Base-by-base conservation (phyloP, 495 filamentous ascomycete species). In the Trypethelium eluteriae region DNA sequence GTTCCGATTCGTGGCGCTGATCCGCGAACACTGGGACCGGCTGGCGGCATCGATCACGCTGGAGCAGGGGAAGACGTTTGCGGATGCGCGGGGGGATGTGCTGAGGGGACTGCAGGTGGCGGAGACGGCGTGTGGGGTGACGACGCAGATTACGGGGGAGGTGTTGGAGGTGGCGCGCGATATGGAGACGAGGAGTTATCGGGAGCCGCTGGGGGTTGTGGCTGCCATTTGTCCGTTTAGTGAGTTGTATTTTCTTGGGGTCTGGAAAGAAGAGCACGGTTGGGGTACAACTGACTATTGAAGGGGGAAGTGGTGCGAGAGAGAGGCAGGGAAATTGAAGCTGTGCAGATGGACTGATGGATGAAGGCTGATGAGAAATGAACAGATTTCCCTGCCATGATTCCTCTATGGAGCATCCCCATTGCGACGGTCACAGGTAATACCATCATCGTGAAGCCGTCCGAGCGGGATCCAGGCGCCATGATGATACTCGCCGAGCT, bases 191-290 rank as follows among this genome's bases (percentile, higher is more conserved):
- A 80, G 94, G 69, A 90, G 85, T 69, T 98, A 98, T 74, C 83
- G 85, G 62, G 94, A 99, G 81, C 94, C 94, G 59, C 77, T 99
- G 72, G 94, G 94, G 66, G 88, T 99, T 57, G 91, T 96, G 62
- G 94, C 94, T 36, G 91, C 95, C 61, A 99, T 99, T 69, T 99
- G 95, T 80, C 94, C 94, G 25, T 99, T 99, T 77, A 99, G 92
- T 96, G 80, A 75, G 91, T 44, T 44, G 84, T 38, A n/a, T 57
- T 32, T 39, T 62, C 16, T 65, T 59, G 53, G 11, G 49, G 5
- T 25, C 9, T 11, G 12, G 49, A n/a, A 18, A 5, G 49, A n/a
- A 53, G 49, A n/a, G 49, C n/a, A 18, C 35, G 47, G 16, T 25
- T 25, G 25, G 25, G 25, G 25, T 25, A 25, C 25, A 25, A 25